A percentile compares a stretch with the other conserved stretches of the same genome.
phyloP scores from a whole-genome alignment of 768 basidiomycete genomes.

The Mycena galopus region DNA sequence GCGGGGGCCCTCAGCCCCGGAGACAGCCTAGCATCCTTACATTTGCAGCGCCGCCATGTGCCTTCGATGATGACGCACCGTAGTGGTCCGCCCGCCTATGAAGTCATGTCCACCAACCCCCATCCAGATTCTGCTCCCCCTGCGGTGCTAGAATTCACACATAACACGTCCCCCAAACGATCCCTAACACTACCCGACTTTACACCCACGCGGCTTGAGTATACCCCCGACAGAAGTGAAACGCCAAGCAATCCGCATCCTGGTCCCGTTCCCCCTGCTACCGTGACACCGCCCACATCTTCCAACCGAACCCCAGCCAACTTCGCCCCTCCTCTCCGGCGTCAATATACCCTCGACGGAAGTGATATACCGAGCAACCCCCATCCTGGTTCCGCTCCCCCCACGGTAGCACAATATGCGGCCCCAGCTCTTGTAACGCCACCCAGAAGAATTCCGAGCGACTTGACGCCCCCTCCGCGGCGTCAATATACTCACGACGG shows the following conservation, averaged over 20 bases:
- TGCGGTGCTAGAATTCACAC: constrained; percentile 14
- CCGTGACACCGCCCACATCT: constrained; percentile 8
- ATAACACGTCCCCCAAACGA: constrained; percentile 7
- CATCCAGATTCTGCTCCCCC: constrained; percentile 28
- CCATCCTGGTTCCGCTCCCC: not conserved
- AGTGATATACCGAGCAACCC: constrained; percentile 17
- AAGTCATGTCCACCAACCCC: not conserved
- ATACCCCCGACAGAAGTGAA: not conserved
- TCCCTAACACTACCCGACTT: not conserved
- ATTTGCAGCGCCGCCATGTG: constrained; percentile 15
- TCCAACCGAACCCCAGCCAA: not conserved
- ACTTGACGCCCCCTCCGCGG: not conserved
- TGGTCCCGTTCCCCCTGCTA: constrained; percentile 10
- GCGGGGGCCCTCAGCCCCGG: not conserved
- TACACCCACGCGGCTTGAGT: not conserved
- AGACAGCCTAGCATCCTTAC: constrained; percentile 21
- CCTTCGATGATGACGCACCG: constrained; percentile 25
- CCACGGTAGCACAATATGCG: constrained; percentile 11
- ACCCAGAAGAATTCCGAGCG: not conserved
- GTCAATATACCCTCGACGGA: constrained; percentile 6
- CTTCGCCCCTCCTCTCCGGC: not conserved
- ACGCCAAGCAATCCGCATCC: not conserved
- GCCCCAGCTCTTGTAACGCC: not conserved
- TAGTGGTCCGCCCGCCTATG: constrained; percentile 33
- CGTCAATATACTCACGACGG: constrained; percentile 10